phyloP scores from a whole-genome alignment of 164 flowering plant genomes.

The Berberis vulgaris region DNA sequence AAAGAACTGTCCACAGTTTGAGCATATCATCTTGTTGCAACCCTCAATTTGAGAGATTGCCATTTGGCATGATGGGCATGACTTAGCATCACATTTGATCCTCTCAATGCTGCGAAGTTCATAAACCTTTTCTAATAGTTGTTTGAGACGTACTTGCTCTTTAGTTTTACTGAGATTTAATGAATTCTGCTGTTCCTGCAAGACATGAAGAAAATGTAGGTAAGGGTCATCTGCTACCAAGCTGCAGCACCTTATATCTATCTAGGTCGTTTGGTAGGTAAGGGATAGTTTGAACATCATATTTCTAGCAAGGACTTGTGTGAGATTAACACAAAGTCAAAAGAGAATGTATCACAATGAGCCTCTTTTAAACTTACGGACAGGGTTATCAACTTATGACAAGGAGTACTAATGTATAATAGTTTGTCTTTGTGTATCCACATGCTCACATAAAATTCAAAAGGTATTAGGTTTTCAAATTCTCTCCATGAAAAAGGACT shows the following conservation, averaged over 20 bases:
- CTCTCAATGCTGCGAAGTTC: not conserved
- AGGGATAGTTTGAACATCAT: too few relatives aligned
- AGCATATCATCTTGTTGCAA: not conserved
- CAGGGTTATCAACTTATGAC: too few relatives aligned
- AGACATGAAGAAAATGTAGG: not conserved
- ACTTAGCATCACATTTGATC: not conserved
- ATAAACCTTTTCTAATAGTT: not conserved
- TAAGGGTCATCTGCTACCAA: not conserved
- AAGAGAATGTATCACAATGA: too few relatives aligned
- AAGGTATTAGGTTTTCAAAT: too few relatives aligned
- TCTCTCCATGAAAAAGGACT: too few relatives aligned
- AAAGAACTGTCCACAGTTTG: not conserved
- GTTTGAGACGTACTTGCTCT: not conserved
- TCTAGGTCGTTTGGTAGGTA: too few relatives aligned
- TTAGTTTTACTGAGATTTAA: not conserved
- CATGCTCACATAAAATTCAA: too few relatives aligned
- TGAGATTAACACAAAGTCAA: too few relatives aligned
- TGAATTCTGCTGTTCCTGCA: not conserved
- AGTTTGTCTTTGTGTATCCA: too few relatives aligned
- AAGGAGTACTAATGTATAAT: too few relatives aligned
- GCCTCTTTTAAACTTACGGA: too few relatives aligned
- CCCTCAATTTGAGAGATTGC: not conserved
- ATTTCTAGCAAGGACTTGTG: too few relatives aligned
- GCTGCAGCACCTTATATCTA: not conserved
- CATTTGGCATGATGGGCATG: not conserved